Percentiles rank a stretch among this genome's conserved stretches.
Conservation (phyloP, 1,284 basidiomycete species). For the Ganoderma lingzhi region DNA sequence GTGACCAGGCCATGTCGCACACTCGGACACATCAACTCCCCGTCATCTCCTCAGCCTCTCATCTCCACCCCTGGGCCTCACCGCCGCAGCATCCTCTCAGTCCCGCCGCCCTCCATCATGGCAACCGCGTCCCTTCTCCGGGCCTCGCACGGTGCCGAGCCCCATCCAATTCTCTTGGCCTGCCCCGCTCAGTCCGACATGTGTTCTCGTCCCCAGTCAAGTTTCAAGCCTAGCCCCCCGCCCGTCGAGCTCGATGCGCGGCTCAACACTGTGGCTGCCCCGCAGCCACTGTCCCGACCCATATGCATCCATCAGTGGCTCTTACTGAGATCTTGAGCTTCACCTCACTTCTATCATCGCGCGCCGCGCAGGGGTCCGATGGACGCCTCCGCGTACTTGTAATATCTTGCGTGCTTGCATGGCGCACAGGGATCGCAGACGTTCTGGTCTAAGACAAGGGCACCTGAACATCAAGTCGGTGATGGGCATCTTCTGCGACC, state of each 20-base stretch:
- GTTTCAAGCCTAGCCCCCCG: background rate
- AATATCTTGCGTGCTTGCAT: background rate
- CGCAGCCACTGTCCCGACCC: background rate
- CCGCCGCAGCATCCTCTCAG: constrained; percentile 7
- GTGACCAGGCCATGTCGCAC: background rate
- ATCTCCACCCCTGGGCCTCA: background rate
- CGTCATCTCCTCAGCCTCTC: constrained; percentile 23
- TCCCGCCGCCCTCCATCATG: constrained; percentile 15
- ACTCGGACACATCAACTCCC: constrained; percentile 7
- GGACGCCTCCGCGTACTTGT: background rate
- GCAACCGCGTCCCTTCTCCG: constrained; percentile 20
- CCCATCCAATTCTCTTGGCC: constrained; percentile 1
- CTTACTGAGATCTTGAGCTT: constrained; percentile 16
- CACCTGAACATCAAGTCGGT: background rate
- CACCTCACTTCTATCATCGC: background rate
- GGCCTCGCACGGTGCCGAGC: constrained; percentile 7
- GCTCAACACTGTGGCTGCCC: background rate
- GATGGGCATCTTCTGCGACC: background rate
- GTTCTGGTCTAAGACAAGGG: background rate
- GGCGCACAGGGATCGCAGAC: background rate
- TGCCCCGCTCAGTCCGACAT: background rate
- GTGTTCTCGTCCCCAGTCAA: background rate
- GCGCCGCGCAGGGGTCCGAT: background rate
- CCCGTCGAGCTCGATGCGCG: background rate
- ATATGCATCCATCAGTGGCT: constrained; percentile 16